These are phyloP conservation scores for Echites panduratus DNA, from an alignment of 257 asterid genomes.

Conservation along the genomic window DNA sequence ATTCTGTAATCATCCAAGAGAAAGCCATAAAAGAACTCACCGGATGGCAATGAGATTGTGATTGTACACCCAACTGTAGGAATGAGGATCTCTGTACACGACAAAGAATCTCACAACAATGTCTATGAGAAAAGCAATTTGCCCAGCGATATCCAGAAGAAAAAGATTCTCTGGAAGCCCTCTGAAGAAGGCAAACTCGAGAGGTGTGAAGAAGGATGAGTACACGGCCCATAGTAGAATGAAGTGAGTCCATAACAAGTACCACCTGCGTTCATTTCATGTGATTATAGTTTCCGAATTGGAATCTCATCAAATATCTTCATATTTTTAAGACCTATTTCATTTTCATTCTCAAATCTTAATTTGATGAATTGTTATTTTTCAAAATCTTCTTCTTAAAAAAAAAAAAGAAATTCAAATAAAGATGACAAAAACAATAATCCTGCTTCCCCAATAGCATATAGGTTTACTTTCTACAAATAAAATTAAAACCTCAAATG, in stretches of 20 bases:
- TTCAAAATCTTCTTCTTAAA: too few relatives aligned
- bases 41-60: slow-evolving; percentile 53
- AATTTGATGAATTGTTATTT: too few relatives aligned
- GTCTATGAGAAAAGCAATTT: slow-evolving; percentile 59
- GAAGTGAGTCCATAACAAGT: slow-evolving; percentile 48
- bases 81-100: slow-evolving; percentile 47
- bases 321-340: too few relatives aligned
- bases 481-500: too few relatives aligned
- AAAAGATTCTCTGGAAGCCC: slow-evolving; percentile 61
- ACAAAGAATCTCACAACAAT: slow-evolving; percentile 52
- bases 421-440: too few relatives aligned
- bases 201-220: slow-evolving; percentile 75
- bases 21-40: slow-evolving; percentile 18
- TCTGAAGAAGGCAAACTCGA: slow-evolving; percentile 73
- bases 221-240: slow-evolving; percentile 71
- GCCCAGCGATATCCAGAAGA: slow-evolving; percentile 68
- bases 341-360: too few relatives aligned
- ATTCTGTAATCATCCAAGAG: too few relatives aligned
- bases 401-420: too few relatives aligned
- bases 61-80: slow-evolving; percentile 41
- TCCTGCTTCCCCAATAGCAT: too few relatives aligned
- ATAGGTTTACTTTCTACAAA: too few relatives aligned
- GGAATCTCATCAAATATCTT: too few relatives aligned
- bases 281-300: too few relatives aligned
- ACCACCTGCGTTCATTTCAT: slow-evolving; percentile 46